A percentile compares a stretch with the other conserved stretches of the same genome.
phyloP scores from a whole-genome alignment of 305 asterid species.

The Ilex paraguariensis region DNA sequence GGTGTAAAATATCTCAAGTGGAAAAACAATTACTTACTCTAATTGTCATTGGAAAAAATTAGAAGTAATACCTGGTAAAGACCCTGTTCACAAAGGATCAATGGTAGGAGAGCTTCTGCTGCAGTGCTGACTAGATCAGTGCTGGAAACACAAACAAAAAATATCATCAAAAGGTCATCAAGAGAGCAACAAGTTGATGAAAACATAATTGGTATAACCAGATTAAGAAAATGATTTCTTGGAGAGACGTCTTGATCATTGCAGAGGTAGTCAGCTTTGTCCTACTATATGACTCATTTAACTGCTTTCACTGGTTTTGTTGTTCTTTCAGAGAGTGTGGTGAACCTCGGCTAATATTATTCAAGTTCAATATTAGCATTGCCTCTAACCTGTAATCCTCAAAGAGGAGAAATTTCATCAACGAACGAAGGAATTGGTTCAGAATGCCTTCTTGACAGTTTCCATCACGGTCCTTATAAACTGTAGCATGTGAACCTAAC shows the following conservation, averaged over 20 bases:
- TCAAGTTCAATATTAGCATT: neutral
- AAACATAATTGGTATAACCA: neutral
- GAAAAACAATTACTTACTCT: neutral
- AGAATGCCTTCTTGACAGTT: slow-evolving; percentile 76
- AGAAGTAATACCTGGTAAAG: slow-evolving; percentile 66
- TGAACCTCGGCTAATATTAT: neutral
- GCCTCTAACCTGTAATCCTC: slow-evolving; percentile 78
- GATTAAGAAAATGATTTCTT: too few species aligned
- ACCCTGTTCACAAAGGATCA: slow-evolving; percentile 79
- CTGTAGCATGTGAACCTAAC: slow-evolving; percentile 68
- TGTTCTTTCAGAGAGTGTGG: neutral
- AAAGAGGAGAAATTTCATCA: slow-evolving; percentile 81
- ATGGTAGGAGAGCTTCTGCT: slow-evolving; percentile 92
- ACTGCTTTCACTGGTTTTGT: neutral
- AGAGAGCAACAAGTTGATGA: neutral
- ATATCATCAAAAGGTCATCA: slow-evolving; percentile 10
- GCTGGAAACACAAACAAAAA: slow-evolving; percentile 44
- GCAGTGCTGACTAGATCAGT: slow-evolving; percentile 81
- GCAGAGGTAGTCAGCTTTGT: too few species aligned
- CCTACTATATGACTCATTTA: too few species aligned
- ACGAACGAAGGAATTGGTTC: slow-evolving; percentile 62
- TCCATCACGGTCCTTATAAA: slow-evolving; percentile 59
- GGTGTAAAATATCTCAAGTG: neutral
- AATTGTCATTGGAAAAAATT: neutral
- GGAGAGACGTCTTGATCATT: too few species aligned